Base-by-base conservation (phyloP, 805 yeast genomes). In the Candida stauntonica region DNA sequence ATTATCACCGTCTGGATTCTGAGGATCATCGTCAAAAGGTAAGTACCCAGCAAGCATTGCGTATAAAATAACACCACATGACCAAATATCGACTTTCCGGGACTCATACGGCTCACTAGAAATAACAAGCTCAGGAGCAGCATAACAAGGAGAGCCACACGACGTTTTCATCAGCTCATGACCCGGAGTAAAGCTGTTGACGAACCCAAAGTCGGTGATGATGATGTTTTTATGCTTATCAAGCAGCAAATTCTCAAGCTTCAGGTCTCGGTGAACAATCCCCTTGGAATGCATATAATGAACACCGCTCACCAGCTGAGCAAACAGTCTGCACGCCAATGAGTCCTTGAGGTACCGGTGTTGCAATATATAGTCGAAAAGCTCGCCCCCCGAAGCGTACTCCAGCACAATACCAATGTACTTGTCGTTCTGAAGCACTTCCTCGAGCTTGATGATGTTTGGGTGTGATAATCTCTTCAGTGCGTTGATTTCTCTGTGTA, bases 31-130 rank as follows among this genome's bases (percentile, higher is more conserved):
- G 57, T 93, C 99, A 68, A 87, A 93, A 1, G 99, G 99, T 44
- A 93, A 70, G 61, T 93, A 93, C 2, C 99, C 99, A 0, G 98
- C 91, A 34, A 93, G 69, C 96, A 93, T 93, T 9, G 98, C 97
- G 57, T 88, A 93, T 30, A 93, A 65, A 38, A 93, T 93, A 20
- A 93, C 89, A 43, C 99, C 99, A 53, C 95, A 79, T 0, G 96
- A 86, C 99, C 99, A 93, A 30, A 89, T 83, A 63, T 93, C 99
- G 23, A 87, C 97, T 62, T 87, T 88, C 45, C 87, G 75, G 17
- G 96, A 97, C 50, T 85, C 87, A 58, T 93, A 93, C 13, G 95
- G 88, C 38, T 79, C 75, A 46, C 80, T 86, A 11, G 91, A 82
- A 21, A 88, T 81, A 3, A 93, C 99, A 41, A 93, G 66, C 59